Evolutionary conservation across 768 basidiomycete species (phyloP).

Genomic region (Tremella fuciformis): DNA sequence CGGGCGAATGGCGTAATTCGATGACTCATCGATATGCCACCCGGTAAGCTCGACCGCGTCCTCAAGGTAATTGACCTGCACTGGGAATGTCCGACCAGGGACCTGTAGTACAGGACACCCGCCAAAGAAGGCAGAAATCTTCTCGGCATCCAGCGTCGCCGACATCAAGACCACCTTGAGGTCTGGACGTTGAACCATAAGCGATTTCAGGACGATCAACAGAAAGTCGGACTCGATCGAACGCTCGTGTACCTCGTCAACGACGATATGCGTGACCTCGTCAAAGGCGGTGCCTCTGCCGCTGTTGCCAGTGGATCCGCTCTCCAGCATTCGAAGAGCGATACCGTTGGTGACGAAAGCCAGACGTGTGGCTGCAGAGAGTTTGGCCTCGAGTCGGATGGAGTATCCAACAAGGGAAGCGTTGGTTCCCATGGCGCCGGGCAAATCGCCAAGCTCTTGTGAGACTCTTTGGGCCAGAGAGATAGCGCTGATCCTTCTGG

Average conservation of each 20-base stretch:
- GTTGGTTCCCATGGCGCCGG: slow-evolving; percentile 70
- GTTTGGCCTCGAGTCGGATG: slow-evolving; percentile 85
- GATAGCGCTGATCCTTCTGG: slow-evolving; percentile 90
- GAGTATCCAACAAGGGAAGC: slow-evolving; percentile 88
- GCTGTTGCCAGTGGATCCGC: slow-evolving; percentile 62
- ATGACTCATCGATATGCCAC: slow-evolving; percentile 75
- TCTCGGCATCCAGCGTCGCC: slow-evolving; percentile 73
- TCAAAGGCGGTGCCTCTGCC: slow-evolving; percentile 80
- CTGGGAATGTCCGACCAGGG: slow-evolving; percentile 92
- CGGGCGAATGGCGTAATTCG: slow-evolving; percentile 63
- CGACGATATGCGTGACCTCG: slow-evolving; percentile 94
- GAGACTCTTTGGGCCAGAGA: slow-evolving; percentile 94
- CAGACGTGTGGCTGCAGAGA: slow-evolving; percentile 65
- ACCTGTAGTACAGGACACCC: slow-evolving; percentile 75
- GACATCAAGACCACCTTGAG: slow-evolving; percentile 97
- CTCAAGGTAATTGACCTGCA: slow-evolving; percentile 78
- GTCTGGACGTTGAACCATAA: slow-evolving; percentile 71
- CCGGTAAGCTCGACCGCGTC: slow-evolving; percentile 79
- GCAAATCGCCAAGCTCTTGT: slow-evolving; percentile 77
- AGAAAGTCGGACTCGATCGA: slow-evolving; percentile 97
- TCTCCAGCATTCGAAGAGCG: slow-evolving; percentile 93
- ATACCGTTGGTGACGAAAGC: slow-evolving; percentile 91
- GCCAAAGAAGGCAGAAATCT: slow-evolving; percentile 81
- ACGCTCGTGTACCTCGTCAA: slow-evolving; percentile 96
- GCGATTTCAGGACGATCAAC: slow-evolving; percentile 82